These are phyloP conservation scores for Sistotremastrum suecicum DNA, from an alignment of 768 basidiomycete species.

Conservation along the genomic window DNA sequence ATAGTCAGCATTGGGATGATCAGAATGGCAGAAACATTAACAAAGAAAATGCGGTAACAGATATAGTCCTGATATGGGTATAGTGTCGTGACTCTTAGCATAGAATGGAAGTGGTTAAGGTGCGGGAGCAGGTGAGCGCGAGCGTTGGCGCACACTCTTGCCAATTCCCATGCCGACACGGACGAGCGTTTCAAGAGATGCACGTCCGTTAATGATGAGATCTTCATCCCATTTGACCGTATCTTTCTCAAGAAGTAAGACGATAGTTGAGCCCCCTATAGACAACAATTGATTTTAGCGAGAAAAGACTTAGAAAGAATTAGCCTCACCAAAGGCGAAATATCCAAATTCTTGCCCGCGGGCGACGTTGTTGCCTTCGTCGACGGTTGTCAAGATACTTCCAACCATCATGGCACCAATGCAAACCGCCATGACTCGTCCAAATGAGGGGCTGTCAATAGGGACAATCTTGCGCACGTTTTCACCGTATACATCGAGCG, in stretches of 20 bases:
- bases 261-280: constrained; percentile 82
- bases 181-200: constrained; percentile 81
- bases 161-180: constrained; percentile 84
- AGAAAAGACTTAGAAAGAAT: constrained; percentile 1
- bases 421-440: constrained; percentile 83
- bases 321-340: constrained; percentile 76
- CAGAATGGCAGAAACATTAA: no score
- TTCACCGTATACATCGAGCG: constrained; percentile 87
- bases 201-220: constrained; percentile 66
- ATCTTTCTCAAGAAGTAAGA: constrained; percentile 78
- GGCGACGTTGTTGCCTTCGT: constrained; percentile 66
- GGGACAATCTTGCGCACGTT: constrained; percentile 88
- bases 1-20: no score
- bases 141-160: background rate
- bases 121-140: no score
- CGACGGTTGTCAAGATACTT: constrained; percentile 75
- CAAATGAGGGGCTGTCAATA: constrained; percentile 81
- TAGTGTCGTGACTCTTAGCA: no score
- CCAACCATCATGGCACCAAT: constrained; percentile 95
- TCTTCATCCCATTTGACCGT: constrained; percentile 87
- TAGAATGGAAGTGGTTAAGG: no score
- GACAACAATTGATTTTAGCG: background rate
- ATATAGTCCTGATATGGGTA: no score
- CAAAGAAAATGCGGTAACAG: no score
- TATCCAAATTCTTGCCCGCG: constrained; percentile 88